Evolutionary conservation across 176 grass and related monocot species (phyloP), one percentile per base, ranked within the genome.

Genomic region (Hyparrhenia diplandra): DNA sequence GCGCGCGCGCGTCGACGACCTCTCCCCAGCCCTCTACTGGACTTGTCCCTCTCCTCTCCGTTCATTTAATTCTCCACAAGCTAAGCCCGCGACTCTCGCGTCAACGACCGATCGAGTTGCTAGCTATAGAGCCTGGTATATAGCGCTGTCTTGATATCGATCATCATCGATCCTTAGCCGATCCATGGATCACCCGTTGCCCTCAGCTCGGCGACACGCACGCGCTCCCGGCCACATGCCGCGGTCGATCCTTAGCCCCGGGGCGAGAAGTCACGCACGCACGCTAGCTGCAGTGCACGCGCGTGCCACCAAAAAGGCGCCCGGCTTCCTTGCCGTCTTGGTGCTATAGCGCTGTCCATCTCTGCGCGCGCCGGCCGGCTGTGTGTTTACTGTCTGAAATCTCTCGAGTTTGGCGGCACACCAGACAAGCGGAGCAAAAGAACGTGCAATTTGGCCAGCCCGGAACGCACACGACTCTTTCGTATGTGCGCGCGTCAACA

Each of bases 1-100:
- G 55, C 37, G 54, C 20, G 54, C 25, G 21, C 52, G n/a, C n/a
- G n/a, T n/a, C n/a, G n/a, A n/a, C 14, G 74, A 47, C 8, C 76
- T 66, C 76, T 77, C 6, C 37, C 83, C n/a, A n/a, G n/a, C n/a
- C n/a, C n/a, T n/a, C n/a, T 78, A 74, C 84, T 74, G 79, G 79
- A 16, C 16, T 45, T 83, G 79, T 90, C 79, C 21, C 61, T 58
- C n/a, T n/a, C n/a, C n/a, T n/a, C n/a, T n/a, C n/a, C n/a, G n/a
- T n/a, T 59, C 41, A 36, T 67, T 57, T 71, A 36, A 37, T 76
- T 11, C n/a, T 13, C 12, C 23, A 41, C 27, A 12, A 14, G 1
- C 7, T 54, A 12, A 10, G 0, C n/a, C 25, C 55, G 23, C 55
- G n/a, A 59, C n/a, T n/a, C n/a, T 12, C 18, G 60, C 79, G 83